A percentile compares a stretch with the other conserved stretches of the same genome.
Conservation (phyloP, 306 rosid species). For the Acacia acuminata region DNA sequence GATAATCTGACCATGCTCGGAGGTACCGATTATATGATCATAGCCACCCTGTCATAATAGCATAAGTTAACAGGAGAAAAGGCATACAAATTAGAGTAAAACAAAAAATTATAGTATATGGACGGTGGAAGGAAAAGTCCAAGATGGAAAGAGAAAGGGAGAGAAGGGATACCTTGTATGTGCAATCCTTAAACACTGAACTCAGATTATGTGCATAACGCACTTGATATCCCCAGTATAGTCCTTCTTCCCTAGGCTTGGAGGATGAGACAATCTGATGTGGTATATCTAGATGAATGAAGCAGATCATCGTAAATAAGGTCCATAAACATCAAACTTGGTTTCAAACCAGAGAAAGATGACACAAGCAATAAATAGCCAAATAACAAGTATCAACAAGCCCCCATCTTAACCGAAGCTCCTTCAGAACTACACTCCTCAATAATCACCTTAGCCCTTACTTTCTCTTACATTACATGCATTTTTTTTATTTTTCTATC, state of each 20-base stretch:
- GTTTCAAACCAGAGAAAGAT: not conserved
- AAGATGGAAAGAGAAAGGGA: conserved; percentile 9
- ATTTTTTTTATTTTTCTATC: not conserved
- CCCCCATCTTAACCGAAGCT: conserved; percentile 3
- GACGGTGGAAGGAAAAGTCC: not conserved
- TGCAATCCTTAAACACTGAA: conserved; percentile 64
- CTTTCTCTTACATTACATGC: not conserved
- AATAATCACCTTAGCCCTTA: not conserved
- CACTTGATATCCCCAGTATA: conserved; percentile 94
- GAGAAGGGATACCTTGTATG: conserved; percentile 57
- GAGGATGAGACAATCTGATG: conserved; percentile 68
- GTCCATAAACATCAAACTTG: not conserved
- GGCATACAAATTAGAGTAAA: not conserved
- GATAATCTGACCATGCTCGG: conserved; percentile 82
- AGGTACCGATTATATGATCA: conserved; percentile 86
- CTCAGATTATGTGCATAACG: conserved; percentile 83
- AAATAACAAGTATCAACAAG: conserved; percentile 5
- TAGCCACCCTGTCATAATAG: conserved; percentile 78
- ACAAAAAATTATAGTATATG: conserved; percentile 1
- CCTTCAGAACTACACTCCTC: not conserved
- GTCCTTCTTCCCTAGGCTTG: conserved; percentile 86
- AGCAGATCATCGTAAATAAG: conserved; percentile 33
- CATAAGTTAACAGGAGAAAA: conserved; percentile 19
- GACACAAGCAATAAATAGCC: conserved; percentile 2
- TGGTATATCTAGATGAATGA: conserved; percentile 54